phyloP scores from a whole-genome alignment of 2,329 filamentous ascomycete genomes.

The Colletotrichum magnum region DNA sequence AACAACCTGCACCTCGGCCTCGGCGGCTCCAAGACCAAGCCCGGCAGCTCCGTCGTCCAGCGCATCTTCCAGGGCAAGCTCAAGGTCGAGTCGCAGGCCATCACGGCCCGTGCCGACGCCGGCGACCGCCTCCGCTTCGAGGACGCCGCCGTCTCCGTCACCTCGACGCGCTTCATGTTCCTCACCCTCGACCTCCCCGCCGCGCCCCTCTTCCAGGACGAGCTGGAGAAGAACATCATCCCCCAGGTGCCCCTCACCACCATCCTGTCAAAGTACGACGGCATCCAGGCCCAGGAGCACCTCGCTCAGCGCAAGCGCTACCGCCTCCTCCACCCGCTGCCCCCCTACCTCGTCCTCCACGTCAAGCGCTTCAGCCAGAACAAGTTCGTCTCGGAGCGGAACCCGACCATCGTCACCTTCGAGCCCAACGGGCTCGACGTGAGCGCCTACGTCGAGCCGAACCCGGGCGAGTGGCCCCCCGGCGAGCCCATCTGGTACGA shows the following conservation, averaged over 20 bases:
- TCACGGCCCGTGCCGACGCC: slow-evolving; percentile 90
- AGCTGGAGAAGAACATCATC: slow-evolving; percentile 95
- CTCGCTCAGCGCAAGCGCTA: slow-evolving; percentile 91
- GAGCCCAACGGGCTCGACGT: slow-evolving; percentile 87
- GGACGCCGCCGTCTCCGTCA: slow-evolving; percentile 84
- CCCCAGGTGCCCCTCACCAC: slow-evolving; percentile 88
- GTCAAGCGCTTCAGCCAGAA: slow-evolving; percentile 97
- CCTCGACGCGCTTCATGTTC: slow-evolving; percentile 86
- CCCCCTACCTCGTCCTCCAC: slow-evolving; percentile 92
- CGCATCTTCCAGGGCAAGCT: slow-evolving; percentile 93
- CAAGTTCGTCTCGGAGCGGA: slow-evolving; percentile 96
- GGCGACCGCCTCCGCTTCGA: slow-evolving; percentile 93
- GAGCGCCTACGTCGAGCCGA: slow-evolving; percentile 91
- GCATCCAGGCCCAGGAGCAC: slow-evolving; percentile 87
- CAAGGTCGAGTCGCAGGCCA: slow-evolving; percentile 92
- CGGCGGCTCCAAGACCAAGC: slow-evolving; percentile 89
- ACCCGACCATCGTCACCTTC: slow-evolving; percentile 98
- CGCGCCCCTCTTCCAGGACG: slow-evolving; percentile 95
- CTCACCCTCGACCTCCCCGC: slow-evolving; percentile 93
- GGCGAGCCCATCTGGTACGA: slow-evolving; percentile 95
- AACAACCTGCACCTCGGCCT: slow-evolving; percentile 95
- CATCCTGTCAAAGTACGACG: slow-evolving; percentile 94
- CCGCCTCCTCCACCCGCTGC: slow-evolving; percentile 89
- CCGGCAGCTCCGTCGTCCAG: slow-evolving; percentile 88
- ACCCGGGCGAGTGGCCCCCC: slow-evolving; percentile 77